Conservation (phyloP, 1,284 basidiomycete genomes). For the Ustilago sp. region DNA sequence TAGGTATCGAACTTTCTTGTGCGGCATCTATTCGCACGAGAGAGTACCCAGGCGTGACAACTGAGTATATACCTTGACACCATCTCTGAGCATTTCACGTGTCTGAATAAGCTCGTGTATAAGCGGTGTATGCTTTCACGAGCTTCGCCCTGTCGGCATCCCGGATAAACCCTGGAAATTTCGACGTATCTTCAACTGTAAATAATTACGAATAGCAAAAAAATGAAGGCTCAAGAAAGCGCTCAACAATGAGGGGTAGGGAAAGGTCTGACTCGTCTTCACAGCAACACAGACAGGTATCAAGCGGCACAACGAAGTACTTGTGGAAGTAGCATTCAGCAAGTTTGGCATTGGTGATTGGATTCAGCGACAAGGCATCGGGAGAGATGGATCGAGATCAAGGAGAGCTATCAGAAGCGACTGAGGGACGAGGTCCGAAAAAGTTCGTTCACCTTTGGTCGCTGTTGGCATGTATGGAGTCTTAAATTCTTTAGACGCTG, state of each 20-base stretch:
- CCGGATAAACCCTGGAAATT: too few species aligned
- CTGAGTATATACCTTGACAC: too few species aligned
- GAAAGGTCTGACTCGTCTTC: not conserved
- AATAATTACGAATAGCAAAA: not conserved
- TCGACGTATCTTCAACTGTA: too few species aligned
- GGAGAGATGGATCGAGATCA: not conserved
- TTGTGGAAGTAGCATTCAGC: not conserved
- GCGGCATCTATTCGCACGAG: too few species aligned
- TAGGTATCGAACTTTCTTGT: too few species aligned
- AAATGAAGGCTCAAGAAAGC: constrained; percentile 9
- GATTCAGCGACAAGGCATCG: not conserved
- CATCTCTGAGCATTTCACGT: too few species aligned
- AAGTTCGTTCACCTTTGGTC: not conserved
- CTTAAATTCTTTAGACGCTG: constrained; percentile 8
- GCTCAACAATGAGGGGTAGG: constrained; percentile 3
- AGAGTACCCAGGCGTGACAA: too few species aligned
- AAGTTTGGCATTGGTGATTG: not conserved
- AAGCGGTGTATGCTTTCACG: too few species aligned
- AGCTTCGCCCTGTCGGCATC: too few species aligned
- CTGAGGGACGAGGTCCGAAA: too few species aligned
- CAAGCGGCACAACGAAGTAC: too few species aligned
- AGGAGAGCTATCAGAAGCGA: not conserved
- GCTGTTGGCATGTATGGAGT: not conserved
- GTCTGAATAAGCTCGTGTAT: too few species aligned
- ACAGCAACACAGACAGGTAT: not conserved